Base-by-base conservation (phyloP, 2,329 filamentous ascomycete genomes). In the Ascochyta rabiei region DNA sequence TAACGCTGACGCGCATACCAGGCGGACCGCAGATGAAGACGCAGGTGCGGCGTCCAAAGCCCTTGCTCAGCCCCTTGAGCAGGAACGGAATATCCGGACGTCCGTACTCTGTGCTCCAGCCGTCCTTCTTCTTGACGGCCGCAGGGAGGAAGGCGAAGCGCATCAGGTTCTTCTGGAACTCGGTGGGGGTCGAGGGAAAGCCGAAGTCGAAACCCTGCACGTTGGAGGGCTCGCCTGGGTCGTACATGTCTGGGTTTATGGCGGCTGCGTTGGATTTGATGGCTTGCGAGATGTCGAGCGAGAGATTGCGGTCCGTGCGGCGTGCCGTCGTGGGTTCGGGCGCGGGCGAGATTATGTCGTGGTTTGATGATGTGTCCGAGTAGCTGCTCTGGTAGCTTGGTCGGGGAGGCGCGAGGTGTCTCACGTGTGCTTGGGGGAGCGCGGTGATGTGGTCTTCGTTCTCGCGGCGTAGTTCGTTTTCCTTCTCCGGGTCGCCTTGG, bases 1-100 rank as follows among this genome's bases (percentile, higher is more conserved):
- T 88, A 15, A 97, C 93, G 63, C 92, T 91, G 12, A 93, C 86
- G 60, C 93, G 81, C 92, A 97, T 96, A 53, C 86, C 82, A 1
- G 91, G 86, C 16, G 93, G 93, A 0, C 93, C 93, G 70, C 93
- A 98, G 13, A 98, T 93, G 73, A 96, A 96, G 6, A 97, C 90
- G 63, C 91, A 93, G 3, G 91, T 92, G 53, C 91, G 81, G 39
- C 89, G 82, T 1, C 93, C 93, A 53, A 96, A 88, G 47, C 87
- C 87, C n/a, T 87, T 88, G 4, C 90, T 89, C 84, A 92, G 88
- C 61, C 95, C 87, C 67, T 86, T 87, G 48, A 98, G 82, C 85
- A 96, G 91, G 73, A 89, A 93, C 1, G 90, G 89, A 31, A 98
- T 84, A 64, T 96, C 89, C 0, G 93, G 93, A 0, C 93, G 86